These are phyloP conservation scores for Aureobasidium musti DNA, from an alignment of 2,329 filamentous ascomycete genomes.

Conservation along the genomic window DNA sequence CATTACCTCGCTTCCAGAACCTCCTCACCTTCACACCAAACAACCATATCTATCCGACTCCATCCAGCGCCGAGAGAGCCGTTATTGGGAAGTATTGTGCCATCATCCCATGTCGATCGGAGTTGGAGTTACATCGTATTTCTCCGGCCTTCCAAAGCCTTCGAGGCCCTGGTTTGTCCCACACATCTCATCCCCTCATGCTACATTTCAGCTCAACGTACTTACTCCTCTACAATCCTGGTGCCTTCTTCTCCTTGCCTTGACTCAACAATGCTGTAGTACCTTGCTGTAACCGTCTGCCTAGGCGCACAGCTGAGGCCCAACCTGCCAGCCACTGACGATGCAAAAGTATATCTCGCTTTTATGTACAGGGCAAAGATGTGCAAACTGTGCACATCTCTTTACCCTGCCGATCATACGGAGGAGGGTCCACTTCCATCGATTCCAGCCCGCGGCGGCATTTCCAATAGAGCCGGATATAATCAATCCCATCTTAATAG, in stretches of 20 bases:
- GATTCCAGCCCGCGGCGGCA: not conserved
- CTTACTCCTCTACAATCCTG: conserved; percentile 2
- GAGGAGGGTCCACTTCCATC: not conserved
- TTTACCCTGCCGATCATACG: conserved; percentile 21
- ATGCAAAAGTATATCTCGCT: not conserved
- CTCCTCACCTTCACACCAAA: not conserved
- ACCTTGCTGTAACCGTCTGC: not conserved
- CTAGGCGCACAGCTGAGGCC: conserved; percentile 1
- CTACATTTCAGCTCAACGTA: not conserved
- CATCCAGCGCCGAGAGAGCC: conserved; percentile 1
- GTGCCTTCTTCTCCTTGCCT: conserved; percentile 5
- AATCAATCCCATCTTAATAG: not conserved
- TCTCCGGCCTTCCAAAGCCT: conserved; percentile 24
- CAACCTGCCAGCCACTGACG: conserved; percentile 12
- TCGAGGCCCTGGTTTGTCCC: conserved; percentile 1
- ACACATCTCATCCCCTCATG: not conserved
- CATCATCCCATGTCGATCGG: conserved; percentile 5
- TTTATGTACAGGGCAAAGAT: not conserved
- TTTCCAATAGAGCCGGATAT: not conserved
- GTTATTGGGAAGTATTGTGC: conserved; percentile 8
- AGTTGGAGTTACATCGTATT: not conserved
- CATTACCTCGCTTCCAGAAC: not conserved
- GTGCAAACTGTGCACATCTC: not conserved
- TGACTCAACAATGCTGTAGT: conserved; percentile 8
- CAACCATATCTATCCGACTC: not conserved